Evolutionary conservation across 2,329 filamentous ascomycete species (phyloP).

Genomic region (Orbilia javanica): DNA sequence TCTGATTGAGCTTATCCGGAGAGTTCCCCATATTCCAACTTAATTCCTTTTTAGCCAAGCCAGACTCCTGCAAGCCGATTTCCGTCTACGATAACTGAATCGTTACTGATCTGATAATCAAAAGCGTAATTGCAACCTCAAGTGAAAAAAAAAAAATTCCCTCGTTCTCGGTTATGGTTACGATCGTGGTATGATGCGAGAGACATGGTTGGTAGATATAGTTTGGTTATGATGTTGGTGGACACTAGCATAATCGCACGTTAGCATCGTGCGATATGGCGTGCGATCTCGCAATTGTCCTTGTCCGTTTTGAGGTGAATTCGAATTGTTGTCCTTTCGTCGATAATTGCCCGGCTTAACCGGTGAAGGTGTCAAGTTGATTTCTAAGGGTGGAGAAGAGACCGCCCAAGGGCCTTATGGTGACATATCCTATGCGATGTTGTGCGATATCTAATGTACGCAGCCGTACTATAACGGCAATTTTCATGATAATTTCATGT

Average conservation of each 20-base stretch:
- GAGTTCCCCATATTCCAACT: slow-evolving; percentile 21
- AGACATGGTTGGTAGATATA: slow-evolving; percentile 37
- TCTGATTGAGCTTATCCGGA: slow-evolving; percentile 49
- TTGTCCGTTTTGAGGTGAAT: background rate
- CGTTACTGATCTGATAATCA: slow-evolving; percentile 3
- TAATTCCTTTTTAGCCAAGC: slow-evolving; percentile 6
- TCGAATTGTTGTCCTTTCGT: background rate
- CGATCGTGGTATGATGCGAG: slow-evolving; percentile 16
- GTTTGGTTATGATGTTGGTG: slow-evolving; percentile 30
- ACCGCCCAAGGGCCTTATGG: slow-evolving; percentile 7
- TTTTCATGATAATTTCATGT: background rate
- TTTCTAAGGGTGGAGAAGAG: slow-evolving; percentile 16
- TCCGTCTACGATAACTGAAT: slow-evolving; percentile 20
- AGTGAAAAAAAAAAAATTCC: slow-evolving; percentile 21
- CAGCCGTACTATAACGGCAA: background rate
- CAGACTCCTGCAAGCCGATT: slow-evolving; percentile 8
- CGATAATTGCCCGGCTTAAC: slow-evolving; percentile 4
- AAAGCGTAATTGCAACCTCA: slow-evolving; percentile 5
- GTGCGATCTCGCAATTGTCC: slow-evolving; percentile 55
- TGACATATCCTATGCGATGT: slow-evolving; percentile 12
- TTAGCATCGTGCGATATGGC: slow-evolving; percentile 43
- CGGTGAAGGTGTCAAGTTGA: slow-evolving; percentile 6
- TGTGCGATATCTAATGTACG: background rate
- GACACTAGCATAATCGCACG: slow-evolving; percentile 40
- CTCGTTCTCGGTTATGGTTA: slow-evolving; percentile 19